Evolutionary conservation across 2,329 filamentous ascomycete species (phyloP).

Genomic region (Zopfia rhizophila): DNA sequence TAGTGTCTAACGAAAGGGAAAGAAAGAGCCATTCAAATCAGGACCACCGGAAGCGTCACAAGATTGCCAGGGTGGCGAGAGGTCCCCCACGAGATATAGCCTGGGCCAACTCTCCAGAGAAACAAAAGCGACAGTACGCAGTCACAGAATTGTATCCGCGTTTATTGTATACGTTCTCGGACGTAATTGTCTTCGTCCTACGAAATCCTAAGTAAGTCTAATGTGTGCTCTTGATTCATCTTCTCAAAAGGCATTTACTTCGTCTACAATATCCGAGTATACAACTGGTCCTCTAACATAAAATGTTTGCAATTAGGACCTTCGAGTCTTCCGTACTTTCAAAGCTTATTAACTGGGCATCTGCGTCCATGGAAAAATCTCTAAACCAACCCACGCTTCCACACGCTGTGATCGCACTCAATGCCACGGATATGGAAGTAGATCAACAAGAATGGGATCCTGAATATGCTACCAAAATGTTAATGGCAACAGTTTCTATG

Average conservation of each 20-base stretch:
- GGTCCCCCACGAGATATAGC: constrained; percentile 19
- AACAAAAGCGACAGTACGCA: constrained; percentile 49
- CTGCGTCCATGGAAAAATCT: constrained; percentile 62
- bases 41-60: background rate
- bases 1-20: background rate
- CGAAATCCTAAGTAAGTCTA: constrained; percentile 47
- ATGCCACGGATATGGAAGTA: constrained; percentile 55
- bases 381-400: constrained; percentile 66
- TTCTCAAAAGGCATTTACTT: background rate
- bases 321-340: constrained; percentile 56
- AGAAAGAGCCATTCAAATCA: background rate
- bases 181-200: constrained; percentile 57
- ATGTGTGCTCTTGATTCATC: background rate
- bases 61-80: background rate
- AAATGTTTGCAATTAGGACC: constrained; percentile 27
- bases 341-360: constrained; percentile 62
- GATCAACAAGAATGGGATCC: constrained; percentile 58
- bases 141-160: constrained; percentile 54
- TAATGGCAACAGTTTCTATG: constrained; percentile 26
- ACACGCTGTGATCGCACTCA: constrained; percentile 65
- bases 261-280: background rate
- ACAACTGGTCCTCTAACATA: background rate
- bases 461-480: constrained; percentile 53
- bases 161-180: constrained; percentile 56
- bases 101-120: constrained; percentile 25